Evolutionary conservation across 208 protist species (phyloP), one percentile per base, ranked within the genome.

Genomic region (Porcisia deanei): DNA sequence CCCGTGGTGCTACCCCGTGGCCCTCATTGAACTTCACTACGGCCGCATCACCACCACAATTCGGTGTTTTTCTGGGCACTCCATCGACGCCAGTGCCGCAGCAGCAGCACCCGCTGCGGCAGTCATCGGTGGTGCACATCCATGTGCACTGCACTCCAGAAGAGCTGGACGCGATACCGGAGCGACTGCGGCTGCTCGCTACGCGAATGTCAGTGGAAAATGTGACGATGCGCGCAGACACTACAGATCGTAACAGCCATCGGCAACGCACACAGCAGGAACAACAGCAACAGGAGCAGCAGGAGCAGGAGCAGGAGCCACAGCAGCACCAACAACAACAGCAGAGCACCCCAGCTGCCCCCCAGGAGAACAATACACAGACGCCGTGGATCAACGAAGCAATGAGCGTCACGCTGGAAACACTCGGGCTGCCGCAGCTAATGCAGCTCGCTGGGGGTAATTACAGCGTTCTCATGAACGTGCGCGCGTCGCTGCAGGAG

Each of bases 121-220:
- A 59, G n/a, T 10, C 81, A 12, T 63, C 80, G 4, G 78, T 86
- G 1, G 69, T 96, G n/a, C 84, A 93, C 74, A 49, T 96, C 61
- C 92, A 96, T 63, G 81, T 96, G 52, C 92, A 96, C 70, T 90
- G 89, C 69, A 83, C 83, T 0, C 71, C 87, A 8, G 83, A 89
- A 63, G 86, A 96, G 73, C 80, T 96, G 45, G 87, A 91, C 47
- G 30, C 78, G 37, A 71, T 95, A 39, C 91, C 91, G 20, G 81
- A 76, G 30, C 87, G 85, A 2, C 71, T 96, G 25, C 67, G 80
- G n/a, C 77, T 71, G 25, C 70, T 94, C 8, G 52, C 78, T 10
- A 54, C 84, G 37, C 77, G 82, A 54, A 81, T 90, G 25, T 37
- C 79, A 30, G 57, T 82, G 0, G 39, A 22, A 1, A 55, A 53